A percentile compares a stretch with the other conserved stretches of the same genome.
phyloP scores from a whole-genome alignment of 345 rosid species.

The Populus simonii region DNA sequence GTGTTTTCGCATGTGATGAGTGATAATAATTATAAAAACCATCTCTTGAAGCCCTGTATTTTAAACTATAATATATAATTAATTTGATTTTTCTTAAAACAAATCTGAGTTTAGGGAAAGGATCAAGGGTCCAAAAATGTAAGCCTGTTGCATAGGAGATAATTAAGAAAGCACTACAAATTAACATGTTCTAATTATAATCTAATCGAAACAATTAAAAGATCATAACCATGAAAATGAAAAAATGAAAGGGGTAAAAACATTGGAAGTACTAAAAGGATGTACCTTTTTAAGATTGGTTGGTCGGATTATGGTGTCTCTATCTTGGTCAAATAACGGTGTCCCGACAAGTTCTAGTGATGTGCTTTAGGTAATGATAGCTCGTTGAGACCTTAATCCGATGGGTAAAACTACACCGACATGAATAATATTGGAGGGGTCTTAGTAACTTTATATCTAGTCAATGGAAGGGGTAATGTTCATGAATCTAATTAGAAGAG shows the following conservation, averaged over 20 bases:
- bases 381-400: background rate
- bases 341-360: slow-evolving; percentile 17
- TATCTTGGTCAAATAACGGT: slow-evolving; percentile 12
- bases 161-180: no score
- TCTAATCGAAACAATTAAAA: no score
- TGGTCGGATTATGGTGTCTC: background rate
- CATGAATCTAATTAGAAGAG: slow-evolving; percentile 18
- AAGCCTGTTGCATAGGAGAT: no score
- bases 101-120: no score
- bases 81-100: no score
- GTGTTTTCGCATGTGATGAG: no score
- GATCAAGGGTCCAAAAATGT: no score
- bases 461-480: background rate
- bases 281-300: background rate
- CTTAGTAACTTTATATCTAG: background rate
- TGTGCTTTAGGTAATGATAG: slow-evolving; percentile 2
- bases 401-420: slow-evolving; percentile 13
- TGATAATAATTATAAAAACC: no score
- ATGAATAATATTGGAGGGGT: background rate
- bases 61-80: no score
- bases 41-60: no score
- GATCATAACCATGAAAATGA: background rate
- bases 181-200: no score
- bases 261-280: background rate
- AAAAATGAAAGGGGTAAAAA: background rate